Evolutionary conservation across 257 asterid genomes (phyloP), one percentile per base, ranked within the genome.

Genomic region (Plantago major): DNA sequence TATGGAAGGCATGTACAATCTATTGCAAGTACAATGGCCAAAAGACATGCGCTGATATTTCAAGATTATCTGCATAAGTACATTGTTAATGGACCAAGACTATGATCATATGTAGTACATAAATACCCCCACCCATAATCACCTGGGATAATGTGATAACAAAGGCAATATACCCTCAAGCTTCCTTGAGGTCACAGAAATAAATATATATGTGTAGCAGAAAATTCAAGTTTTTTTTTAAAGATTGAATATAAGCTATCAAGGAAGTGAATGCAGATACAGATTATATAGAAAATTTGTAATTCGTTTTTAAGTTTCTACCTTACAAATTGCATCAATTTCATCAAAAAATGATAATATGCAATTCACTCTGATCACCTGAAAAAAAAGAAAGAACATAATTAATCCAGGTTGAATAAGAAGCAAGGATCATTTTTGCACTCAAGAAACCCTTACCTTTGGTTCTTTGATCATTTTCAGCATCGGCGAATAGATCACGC

Each of bases 281-380:
- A 51, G 10, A 15, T 16, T 19, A 56, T 22, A 56, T 6, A 60
- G 19, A 19, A 71, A 42, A 62, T 28, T 45, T 19, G 18, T 12
- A 68, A 42, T 42, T 50, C 58, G 40, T 65, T 73, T 45, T 62
- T 46, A 15, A 55, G 56, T 64, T 15, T 53, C 6, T 81, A 93
- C 99, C 99, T 93, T 93, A 71, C 99, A 93, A 72, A 93, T 93
- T 58, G 99, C 99, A 82, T 93, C 99, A 71, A 93, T 93, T 81
- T 93, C 99, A 76, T 89, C 99, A 79, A 93, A 93, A n/a, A 63
- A 93, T 89, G 74, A 93, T 93, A 72, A 93, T 93, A 71, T 93
- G 99, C 82, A 93, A 72, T 14, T 89, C 99, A 55, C 99, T 93
- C 71, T 93, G 92, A 75, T 93, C 99, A 60, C 99, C 99, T 93